Evolutionary conservation across 441 rosid genomes (phyloP), one percentile per base, ranked within the genome.

Genomic region (Macaranga tanarius): DNA sequence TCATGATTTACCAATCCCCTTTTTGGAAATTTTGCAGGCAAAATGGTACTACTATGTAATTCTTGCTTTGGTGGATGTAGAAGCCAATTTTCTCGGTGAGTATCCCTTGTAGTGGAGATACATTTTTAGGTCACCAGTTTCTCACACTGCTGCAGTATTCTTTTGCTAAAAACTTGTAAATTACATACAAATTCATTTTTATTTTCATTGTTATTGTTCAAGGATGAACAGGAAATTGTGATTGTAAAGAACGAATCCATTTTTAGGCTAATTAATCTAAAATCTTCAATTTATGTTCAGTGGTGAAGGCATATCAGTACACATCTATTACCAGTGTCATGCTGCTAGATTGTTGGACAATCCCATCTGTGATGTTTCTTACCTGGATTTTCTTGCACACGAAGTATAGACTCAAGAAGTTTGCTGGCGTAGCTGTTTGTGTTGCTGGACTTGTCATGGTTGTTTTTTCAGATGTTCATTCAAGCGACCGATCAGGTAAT

Each of bases 291-390:
- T 58, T 40, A 31, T 75, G 65, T 58, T 62, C 89, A 95, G 97
- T 89, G 86, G 96, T 90, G 79, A 95, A 95, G 89, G 96, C 99
- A 55, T 88, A 91, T 80, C 95, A 95, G 84, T 84, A 91, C 84
- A 89, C 97, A 58, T 87, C 96, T 57, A 71, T 95, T 64, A 95
- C 99, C 31, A 95, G 98, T 69, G 86, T 95, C 63, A 95, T 93
- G 98, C 87, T 95, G 73, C 83, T 95, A 20, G 98, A 95, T 77
- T 95, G 99, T 72, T 95, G 99, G 99, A 67, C 95, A 20, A 91
- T 95, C 64, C 98, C 99, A 1, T 82, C 87, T 0, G 98, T 92
- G 73, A 85, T 92, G 95, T 38, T 92, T 51, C 93, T 92, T 68
- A 92, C 98, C 31, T 89, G 87, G 87, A 15, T 89, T 69, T 90